Evolutionary conservation across 2,329 filamentous ascomycete species (phyloP), one percentile per base, ranked within the genome.

Genomic region (Penicillium sp.): DNA sequence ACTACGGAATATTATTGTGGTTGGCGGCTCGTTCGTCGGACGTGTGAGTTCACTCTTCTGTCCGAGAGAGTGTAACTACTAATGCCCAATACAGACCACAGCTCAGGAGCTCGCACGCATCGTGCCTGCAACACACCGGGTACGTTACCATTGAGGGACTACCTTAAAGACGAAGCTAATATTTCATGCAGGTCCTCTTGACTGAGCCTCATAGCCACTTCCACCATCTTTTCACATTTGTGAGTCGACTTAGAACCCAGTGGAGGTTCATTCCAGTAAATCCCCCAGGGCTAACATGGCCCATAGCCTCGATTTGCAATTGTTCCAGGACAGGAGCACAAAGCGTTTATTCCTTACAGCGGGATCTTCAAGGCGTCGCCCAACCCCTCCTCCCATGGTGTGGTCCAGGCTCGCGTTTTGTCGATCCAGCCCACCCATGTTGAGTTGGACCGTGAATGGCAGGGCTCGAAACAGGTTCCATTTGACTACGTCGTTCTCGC

Each of bases 11-110:
- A 65, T 74, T n/a, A 65, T 74, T 31, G 70, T 74, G 9, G 65
- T 74, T 21, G 72, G 72, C 15, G 72, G 72, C 8, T 74, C 72
- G 5, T 74, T 73, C 53, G 71, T 74, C 23, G 72, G 72, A 27
- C 67, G 68, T 53, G 68, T 73, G 39, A 60, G 68, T 60, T 25
- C 38, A 46, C 15, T 16, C 9, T 21, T 9, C 10, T 34, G 15
- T 33, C 13, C 31, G 21, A 25, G 10, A 19, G 31, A 33, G 27
- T 19, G 10, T 34, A 40, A 33, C 19, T 15, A 49, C 51, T 65
- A 50, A 67, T 29, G 15, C 8, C 46, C 46, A 15, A 23, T 25
- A 36, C 46, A 71, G 71, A 51, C 62, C 7, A 70, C 72, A 1
- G 72, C 71, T 15, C 71, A 73, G 46, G 72, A 75, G 47, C 65